Percentiles rank a stretch among this genome's conserved stretches.
These are phyloP conservation scores for Fraxinus pennsylvanica DNA, from an alignment of 257 asterid genomes.

Conservation along the genomic window DNA sequence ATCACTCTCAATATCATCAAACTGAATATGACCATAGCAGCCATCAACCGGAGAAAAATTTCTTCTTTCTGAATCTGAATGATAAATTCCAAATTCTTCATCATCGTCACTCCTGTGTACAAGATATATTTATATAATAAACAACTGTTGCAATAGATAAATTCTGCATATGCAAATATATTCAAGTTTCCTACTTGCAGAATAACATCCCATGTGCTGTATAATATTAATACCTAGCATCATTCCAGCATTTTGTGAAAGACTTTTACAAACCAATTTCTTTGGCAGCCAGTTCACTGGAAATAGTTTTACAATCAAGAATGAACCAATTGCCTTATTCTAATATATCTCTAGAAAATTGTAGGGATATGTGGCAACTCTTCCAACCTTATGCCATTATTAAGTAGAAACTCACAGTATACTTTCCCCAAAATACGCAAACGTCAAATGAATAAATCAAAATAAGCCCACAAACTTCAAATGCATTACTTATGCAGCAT, in stretches of 20 bases:
- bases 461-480: constrained; percentile 2
- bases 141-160: constrained; percentile 14
- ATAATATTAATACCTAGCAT: constrained; percentile 6
- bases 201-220: neutral
- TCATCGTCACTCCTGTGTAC: constrained; percentile 77
- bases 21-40: constrained; percentile 54
- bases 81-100: constrained; percentile 62
- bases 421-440: constrained; percentile 6
- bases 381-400: constrained; percentile 9
- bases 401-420: neutral
- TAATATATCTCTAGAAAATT: neutral
- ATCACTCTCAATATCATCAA: constrained; percentile 51
- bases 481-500: neutral
- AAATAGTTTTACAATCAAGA: constrained; percentile 7
- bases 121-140: constrained; percentile 16
- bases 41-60: constrained; percentile 57
- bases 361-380: neutral
- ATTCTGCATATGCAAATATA: constrained; percentile 12
- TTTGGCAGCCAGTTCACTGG: constrained; percentile 9
- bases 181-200: neutral
- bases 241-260: constrained; percentile 15
- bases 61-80: constrained; percentile 42
- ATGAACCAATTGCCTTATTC: neutral
- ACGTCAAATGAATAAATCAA: constrained; percentile 6
- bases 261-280: neutral